phyloP scores from a whole-genome alignment of 164 flowering plant species.

The Amborella trichopoda region DNA sequence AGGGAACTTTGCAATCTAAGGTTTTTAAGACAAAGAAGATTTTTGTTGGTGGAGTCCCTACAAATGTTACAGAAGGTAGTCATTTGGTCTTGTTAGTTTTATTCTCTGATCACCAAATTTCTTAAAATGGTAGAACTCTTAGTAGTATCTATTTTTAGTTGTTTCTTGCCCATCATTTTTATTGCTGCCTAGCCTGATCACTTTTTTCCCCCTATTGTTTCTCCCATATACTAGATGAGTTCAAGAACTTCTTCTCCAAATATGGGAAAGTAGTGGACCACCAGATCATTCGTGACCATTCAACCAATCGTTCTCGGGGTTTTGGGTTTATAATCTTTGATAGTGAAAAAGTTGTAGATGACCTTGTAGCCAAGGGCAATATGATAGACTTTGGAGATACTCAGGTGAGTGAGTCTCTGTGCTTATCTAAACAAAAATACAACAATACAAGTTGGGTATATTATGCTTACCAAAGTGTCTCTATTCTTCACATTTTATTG shows the following conservation, averaged over 20 bases:
- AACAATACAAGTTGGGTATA: no score
- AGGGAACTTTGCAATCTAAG: constrained; percentile 60
- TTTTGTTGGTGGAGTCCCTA: constrained; percentile 94
- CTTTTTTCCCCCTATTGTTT: no score
- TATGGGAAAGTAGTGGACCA: constrained; percentile 76
- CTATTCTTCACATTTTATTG: no score
- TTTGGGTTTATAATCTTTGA: constrained; percentile 91
- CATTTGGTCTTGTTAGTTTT: no score
- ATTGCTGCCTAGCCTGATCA: no score
- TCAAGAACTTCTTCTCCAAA: constrained; percentile 71
- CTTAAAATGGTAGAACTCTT: no score
- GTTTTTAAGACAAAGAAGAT: constrained; percentile 88
- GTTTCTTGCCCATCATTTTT: no score
- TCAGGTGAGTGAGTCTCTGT: constrained; percentile 49
- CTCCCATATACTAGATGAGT: constrained; percentile 40
- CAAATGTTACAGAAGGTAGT: constrained; percentile 63
- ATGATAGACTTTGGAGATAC: constrained; percentile 84
- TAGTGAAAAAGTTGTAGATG: constrained; percentile 72
- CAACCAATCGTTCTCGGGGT: constrained; percentile 77
- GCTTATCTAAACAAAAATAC: constrained; percentile 3
- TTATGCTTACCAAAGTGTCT: no score
- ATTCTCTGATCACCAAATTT: no score
- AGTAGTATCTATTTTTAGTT: background rate
- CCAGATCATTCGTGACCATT: constrained; percentile 82
- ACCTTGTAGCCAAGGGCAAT: constrained; percentile 58